Evolutionary conservation across 352 stramenopile genomes (phyloP), one percentile per base, ranked within the genome.

Genomic region (Phytophthora megakarya): DNA sequence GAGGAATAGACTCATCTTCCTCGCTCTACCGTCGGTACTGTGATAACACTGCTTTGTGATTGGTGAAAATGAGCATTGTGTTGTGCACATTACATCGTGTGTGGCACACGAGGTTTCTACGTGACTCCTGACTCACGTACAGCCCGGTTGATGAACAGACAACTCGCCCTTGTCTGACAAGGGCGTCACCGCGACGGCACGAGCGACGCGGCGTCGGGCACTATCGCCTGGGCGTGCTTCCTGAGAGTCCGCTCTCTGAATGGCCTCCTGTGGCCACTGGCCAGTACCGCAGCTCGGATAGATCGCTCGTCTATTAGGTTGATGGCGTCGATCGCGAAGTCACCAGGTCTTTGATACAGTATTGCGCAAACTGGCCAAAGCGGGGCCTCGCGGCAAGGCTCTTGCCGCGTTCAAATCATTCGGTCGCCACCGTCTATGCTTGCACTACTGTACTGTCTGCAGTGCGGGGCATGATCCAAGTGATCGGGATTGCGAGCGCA

Each of bases 361-460:
- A 30, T 52, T 70, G 61, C 53, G 61, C 61, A 70, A 69, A 55
- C 53, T 9, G 23, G 13, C n/a, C 30, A 58, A 40, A 52, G 19
- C 21, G 32, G 8, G 32, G 23, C 50, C 5, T 38, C 5, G 32
- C 46, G 50, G 37, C 61, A 50, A 60, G 32, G 37, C 35, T 57
- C 46, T 69, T 53, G 61, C 25, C 28, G 11, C 42, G 23, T 19
- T 53, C 39, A 69, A 64, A 63, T 64, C 60, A 63, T 61, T 56
- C 32, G 37, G 33, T 21, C 38, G 42, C 52, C 60, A 21, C 18
- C 19, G 37, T 62, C 35, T 68, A 57, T 58, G 60, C 46, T 51
- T n/a, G n/a, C n/a, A n/a, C n/a, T n/a, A n/a, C n/a, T n/a, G n/a
- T n/a, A n/a, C n/a, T n/a, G n/a, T n/a, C n/a, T n/a, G n/a, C n/a